These are phyloP conservation scores for Rubus parviflorus DNA, from an alignment of 306 rosid genomes.

Conservation along the genomic window DNA sequence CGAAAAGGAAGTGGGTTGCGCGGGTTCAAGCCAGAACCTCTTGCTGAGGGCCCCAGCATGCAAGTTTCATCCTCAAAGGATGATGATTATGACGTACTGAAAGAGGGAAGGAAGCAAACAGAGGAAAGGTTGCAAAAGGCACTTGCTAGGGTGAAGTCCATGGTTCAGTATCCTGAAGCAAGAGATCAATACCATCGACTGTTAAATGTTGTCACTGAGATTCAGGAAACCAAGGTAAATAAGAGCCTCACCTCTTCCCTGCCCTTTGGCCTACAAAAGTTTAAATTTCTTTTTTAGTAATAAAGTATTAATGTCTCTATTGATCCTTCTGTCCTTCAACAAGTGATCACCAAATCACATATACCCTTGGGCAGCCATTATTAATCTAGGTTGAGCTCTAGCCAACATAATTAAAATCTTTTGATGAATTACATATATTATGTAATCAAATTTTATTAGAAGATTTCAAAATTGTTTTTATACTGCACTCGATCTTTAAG, in stretches of 20 bases:
- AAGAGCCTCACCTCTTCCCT: background rate
- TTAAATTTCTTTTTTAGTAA: background rate
- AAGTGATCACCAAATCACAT: background rate
- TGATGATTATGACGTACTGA: conserved; percentile 68
- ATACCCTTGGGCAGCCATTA: background rate
- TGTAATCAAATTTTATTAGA: background rate
- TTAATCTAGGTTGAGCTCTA: background rate
- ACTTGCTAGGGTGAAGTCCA: conserved; percentile 84
- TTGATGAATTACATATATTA: background rate
- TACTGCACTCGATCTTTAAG: background rate
- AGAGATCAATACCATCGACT: conserved; percentile 82
- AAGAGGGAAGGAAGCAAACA: conserved; percentile 79
- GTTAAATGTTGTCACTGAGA: conserved; percentile 60
- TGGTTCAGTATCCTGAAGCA: conserved; percentile 90
- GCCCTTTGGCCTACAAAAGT: background rate
- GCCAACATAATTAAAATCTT: background rate
- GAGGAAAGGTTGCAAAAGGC: conserved; percentile 85
- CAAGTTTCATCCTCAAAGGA: conserved; percentile 43
- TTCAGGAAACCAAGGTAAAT: conserved; percentile 72
- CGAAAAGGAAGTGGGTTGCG: conserved; percentile 86
- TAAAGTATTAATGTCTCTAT: background rate
- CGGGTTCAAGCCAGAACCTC: conserved; percentile 68
- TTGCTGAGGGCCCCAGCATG: conserved; percentile 39
- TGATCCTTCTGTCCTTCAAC: background rate
- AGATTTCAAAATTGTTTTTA: background rate